A percentile compares a stretch with the other conserved stretches of the same genome.
Conservation (phyloP, 2,329 filamentous ascomycete genomes). For the Drechslerella stenobrocha region DNA sequence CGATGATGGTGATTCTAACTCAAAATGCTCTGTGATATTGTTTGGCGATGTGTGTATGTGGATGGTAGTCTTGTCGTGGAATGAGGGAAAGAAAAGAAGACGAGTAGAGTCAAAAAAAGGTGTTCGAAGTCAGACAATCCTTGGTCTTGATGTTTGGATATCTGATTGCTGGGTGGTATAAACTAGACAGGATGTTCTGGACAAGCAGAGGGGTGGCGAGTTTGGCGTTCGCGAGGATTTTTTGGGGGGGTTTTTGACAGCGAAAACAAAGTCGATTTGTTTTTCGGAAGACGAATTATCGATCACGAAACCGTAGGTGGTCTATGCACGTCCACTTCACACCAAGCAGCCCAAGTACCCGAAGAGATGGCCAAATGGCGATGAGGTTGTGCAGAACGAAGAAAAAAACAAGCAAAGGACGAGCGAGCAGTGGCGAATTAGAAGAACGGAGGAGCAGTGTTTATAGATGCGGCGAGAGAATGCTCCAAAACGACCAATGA, state of each 20-base stretch:
- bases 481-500: constrained; percentile 1
- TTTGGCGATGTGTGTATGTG: too few species aligned
- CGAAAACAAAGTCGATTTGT: neutral
- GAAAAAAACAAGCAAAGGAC: neutral
- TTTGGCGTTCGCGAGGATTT: neutral
- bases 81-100: too few species aligned
- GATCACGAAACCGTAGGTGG: neutral
- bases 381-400: constrained; percentile 2
- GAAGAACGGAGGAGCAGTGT: neutral
- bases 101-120: too few species aligned
- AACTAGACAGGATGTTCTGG: neutral
- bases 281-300: neutral
- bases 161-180: neutral
- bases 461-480: neutral
- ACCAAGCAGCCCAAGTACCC: neutral
- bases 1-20: too few species aligned
- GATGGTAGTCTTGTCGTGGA: too few species aligned
- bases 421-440: neutral
- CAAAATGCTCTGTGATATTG: too few species aligned
- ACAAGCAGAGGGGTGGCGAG: neutral
- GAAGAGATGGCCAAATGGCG: neutral
- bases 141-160: neutral
- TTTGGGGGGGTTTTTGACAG: neutral
- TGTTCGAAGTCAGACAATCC: too few species aligned
- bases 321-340: neutral